phyloP scores from a whole-genome alignment of 345 rosid genomes.

The Linum lewisii region DNA sequence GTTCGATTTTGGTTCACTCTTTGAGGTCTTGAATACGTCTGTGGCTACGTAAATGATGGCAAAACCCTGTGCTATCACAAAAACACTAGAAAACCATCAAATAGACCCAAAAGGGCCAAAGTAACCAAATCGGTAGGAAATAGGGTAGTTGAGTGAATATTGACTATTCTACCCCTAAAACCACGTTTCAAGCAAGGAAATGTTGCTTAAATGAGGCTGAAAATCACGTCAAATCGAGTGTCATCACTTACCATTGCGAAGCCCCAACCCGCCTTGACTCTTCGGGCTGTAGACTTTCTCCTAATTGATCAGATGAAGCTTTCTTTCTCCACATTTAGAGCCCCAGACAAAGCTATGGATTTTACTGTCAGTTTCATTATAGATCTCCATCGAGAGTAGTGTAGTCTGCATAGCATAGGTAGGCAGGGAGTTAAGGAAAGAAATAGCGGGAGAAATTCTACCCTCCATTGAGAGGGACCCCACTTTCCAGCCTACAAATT shows the following conservation, averaged over 20 bases:
- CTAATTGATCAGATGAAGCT: neutral
- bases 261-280: neutral
- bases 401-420: neutral
- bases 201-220: no score
- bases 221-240: no score
- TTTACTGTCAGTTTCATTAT: neutral
- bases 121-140: no score
- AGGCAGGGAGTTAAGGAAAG: neutral
- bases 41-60: no score
- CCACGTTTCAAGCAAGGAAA: no score
- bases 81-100: no score
- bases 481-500: neutral
- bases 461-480: neutral
- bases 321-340: neutral
- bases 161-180: no score
- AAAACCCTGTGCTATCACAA: no score
- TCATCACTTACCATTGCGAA: neutral
- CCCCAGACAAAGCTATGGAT: neutral
- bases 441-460: neutral
- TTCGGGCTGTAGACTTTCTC: neutral
- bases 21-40: no score
- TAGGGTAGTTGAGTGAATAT: no score
- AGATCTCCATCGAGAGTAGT: neutral
- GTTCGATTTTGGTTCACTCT: no score
- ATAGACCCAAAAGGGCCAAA: no score